Conservation (phyloP, 1,284 basidiomycete genomes). For the Boletus smithii region DNA sequence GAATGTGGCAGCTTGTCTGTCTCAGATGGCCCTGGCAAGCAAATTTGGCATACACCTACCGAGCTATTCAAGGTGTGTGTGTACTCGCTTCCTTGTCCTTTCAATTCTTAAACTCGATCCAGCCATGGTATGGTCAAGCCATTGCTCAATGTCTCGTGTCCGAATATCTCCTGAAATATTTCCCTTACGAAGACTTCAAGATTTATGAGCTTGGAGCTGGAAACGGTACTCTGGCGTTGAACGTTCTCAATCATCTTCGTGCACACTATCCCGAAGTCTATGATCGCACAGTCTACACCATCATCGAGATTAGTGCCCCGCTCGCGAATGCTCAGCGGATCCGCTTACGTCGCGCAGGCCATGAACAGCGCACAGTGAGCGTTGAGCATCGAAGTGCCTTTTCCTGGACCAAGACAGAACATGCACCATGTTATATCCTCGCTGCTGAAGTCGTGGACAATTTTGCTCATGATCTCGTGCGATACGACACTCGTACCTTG, state of each 20-base stretch:
- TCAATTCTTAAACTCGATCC: constrained; percentile 7
- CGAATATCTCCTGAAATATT: constrained; percentile 91
- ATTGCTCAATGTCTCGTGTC: constrained; percentile 86
- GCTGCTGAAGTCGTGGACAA: constrained; percentile 98
- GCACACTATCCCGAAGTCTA: constrained; percentile 88
- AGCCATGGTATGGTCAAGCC: constrained; percentile 94
- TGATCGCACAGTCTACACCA: constrained; percentile 84
- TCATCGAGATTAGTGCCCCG: constrained; percentile 89
- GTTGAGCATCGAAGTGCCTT: constrained; percentile 86
- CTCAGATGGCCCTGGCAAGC: constrained; percentile 73
- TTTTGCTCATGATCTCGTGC: constrained; percentile 93
- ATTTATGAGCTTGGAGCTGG: constrained; percentile 98
- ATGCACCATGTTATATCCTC: constrained; percentile 87
- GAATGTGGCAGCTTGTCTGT: constrained; percentile 58
- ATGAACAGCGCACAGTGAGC: constrained; percentile 51
- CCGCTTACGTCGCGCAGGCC: constrained; percentile 31
- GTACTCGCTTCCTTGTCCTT: constrained; percentile 3
- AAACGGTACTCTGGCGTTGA: constrained; percentile 90
- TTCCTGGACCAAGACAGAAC: constrained; percentile 75
- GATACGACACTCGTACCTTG: constrained; percentile 78
- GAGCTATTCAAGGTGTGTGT: constrained; percentile 90
- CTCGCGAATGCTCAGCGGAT: constrained; percentile 70
- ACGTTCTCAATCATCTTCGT: constrained; percentile 81
- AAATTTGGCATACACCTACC: constrained; percentile 99
- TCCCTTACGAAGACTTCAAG: constrained; percentile 92